Evolutionary conservation across 306 rosid species (phyloP), one percentile per base, ranked within the genome.

Genomic region (Vigna reflexopilosa): DNA sequence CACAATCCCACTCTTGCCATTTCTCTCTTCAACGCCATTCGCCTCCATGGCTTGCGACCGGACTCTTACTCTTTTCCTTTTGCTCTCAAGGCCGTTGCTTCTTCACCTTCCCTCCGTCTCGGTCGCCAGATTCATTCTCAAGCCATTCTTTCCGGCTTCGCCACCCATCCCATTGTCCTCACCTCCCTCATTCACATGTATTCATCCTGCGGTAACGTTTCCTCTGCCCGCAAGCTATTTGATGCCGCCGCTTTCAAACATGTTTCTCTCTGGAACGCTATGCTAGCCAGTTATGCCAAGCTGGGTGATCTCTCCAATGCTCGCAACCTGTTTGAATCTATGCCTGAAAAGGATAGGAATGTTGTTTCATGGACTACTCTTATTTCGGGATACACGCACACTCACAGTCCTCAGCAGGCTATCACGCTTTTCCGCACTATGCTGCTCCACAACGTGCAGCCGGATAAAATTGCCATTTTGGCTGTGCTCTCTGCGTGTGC

Each of bases 401-500:
- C 48, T 59, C 73, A 81, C 59, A 73, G 73, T 58, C 90, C 93
- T 0, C 67, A 73, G 32, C 90, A 90, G 76, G 93, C 94, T n/a
- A 24, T 92, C 48, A 42, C 15, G 10, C 71, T 88, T 28, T 90
- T 92, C 68, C 75, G 81, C 66, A 72, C 73, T 77, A 90, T 91
- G 97, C 93, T 76, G 77, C 44, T 88, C 15, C 82, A 84, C 50
- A 52, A 87, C 73, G 90, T 91, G 54, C 78, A 82, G 64, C 90
- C 97, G 0, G 97, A 91, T 72, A 94, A 79, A 64, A 83, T 90
- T 32, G 71, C 90, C 2, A 73, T 90, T 76, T 47, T 92, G 80
- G 88, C 85, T 42, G 87, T 85, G 66, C 90, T 91, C 78, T 91
- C 94, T 12, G 97, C 94, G 3, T 86, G 93, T 85, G 90, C 91